Conservation (phyloP, 306 rosid species). For the Cercis canadensis region DNA sequence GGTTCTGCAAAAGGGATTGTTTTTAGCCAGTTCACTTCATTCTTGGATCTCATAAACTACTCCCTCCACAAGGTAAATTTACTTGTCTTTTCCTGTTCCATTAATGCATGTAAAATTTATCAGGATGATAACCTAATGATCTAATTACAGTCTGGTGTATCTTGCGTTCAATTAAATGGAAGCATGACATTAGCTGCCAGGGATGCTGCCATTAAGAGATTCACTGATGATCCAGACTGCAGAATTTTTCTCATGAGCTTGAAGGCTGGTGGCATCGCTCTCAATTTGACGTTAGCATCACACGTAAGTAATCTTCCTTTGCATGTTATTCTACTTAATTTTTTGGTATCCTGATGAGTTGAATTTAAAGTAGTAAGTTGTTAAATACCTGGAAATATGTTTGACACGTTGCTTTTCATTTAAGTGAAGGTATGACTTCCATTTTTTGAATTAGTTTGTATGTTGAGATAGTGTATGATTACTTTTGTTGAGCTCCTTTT, state of each 20-base stretch:
- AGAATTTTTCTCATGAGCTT: conserved; percentile 94
- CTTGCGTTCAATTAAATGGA: conserved; percentile 85
- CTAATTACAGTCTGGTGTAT: conserved; percentile 74
- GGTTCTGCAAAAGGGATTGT: conserved; percentile 96
- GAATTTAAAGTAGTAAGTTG: conserved; percentile 24
- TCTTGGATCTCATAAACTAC: conserved; percentile 91
- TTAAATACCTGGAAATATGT: conserved; percentile 14
- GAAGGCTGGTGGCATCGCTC: conserved; percentile 98
- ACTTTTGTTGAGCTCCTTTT: background rate
- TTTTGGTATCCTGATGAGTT: conserved; percentile 19
- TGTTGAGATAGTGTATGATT: background rate
- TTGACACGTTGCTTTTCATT: background rate
- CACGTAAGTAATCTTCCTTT: background rate
- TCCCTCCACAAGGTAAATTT: conserved; percentile 70
- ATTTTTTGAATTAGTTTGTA: conserved; percentile 21
- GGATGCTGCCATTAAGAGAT: conserved; percentile 74
- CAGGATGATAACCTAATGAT: conserved; percentile 32
- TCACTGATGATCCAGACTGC: conserved; percentile 84
- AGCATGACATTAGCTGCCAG: conserved; percentile 82
- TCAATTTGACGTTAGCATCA: conserved; percentile 90
- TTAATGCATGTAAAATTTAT: conserved; percentile 11
- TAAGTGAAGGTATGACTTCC: background rate
- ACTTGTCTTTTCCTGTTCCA: conserved; percentile 3
- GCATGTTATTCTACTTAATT: background rate
- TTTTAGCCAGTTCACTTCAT: conserved; percentile 94